Percentiles rank a stretch among this genome's conserved stretches.
phyloP scores from a whole-genome alignment of 176 grass and related monocot genomes.

The Juncus effusus region DNA sequence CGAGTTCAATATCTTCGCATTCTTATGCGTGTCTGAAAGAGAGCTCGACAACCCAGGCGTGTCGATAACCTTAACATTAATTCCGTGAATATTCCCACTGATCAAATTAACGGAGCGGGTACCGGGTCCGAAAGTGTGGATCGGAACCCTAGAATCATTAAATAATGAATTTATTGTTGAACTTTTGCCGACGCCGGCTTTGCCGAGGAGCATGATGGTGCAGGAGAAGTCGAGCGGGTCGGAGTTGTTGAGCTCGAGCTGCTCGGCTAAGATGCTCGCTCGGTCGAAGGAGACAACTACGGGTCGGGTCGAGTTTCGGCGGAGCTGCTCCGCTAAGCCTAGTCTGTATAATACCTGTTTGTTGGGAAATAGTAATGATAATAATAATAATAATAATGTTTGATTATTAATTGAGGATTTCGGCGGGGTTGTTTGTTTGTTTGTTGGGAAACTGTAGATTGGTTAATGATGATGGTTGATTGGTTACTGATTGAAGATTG shows the following conservation, averaged over 20 bases:
- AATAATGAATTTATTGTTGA: conserved; percentile 91
- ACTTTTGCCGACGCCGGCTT: conserved; percentile 94
- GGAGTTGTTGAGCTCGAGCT: conserved; percentile 61
- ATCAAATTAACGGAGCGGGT: conserved; percentile 71
- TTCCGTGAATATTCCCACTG: conserved; percentile 64
- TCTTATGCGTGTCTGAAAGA: conserved; percentile 59
- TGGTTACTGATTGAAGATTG: too few relatives aligned
- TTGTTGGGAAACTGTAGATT: too few relatives aligned
- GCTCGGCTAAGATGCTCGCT: conserved; percentile 73
- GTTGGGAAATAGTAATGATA: too few relatives aligned
- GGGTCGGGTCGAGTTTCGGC: conserved; percentile 49
- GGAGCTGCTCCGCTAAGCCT: conserved; percentile 88
- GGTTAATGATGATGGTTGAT: too few relatives aligned
- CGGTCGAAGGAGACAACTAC: conserved; percentile 60
- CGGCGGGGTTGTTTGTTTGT: too few relatives aligned
- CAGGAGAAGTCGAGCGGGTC: conserved; percentile 75
- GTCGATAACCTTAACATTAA: conserved; percentile 83
- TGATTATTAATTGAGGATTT: too few relatives aligned
- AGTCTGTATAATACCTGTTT: conserved; percentile 65
- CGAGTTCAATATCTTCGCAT: conserved; percentile 74
- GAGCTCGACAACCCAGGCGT: conserved; percentile 84
- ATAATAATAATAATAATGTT: too few relatives aligned
- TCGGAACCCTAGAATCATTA: conserved; percentile 53
- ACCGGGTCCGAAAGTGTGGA: conserved; percentile 71
- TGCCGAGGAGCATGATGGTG: conserved; percentile 90